Evolutionary conservation across 2,329 filamentous ascomycete genomes (phyloP), one percentile per base, ranked within the genome.

Genomic region (Botrytis tulipae): DNA sequence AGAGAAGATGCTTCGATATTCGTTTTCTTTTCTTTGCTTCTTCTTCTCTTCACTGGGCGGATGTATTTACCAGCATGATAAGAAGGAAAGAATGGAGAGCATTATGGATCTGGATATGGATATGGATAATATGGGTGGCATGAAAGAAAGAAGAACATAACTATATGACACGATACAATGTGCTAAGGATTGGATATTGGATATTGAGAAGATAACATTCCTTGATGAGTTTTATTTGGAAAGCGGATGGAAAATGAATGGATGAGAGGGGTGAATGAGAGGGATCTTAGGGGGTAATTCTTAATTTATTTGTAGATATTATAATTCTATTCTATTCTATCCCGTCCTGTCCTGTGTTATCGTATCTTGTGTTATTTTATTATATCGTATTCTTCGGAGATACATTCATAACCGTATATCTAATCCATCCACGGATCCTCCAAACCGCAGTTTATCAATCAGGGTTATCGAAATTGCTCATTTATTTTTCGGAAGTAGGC

Each of bases 301-400:
- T 29, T 67, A 40, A 67, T 67, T 37, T n/a, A 12, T 25, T 67
- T 67, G 44, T 67, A 67, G 32, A 51, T 67, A 51, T n/a, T 67
- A 51, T 14, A n/a, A 51, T 67, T 67, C 63, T 51, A 51, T 51
- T 67, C 29, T 14, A 20, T 61, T 25, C 9, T 0, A 22, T 61
- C 1, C 25, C 14, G 25, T 51, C 6, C 40, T 16, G 40, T 42
- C 4, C 10, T 51, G 25, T 14, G 10, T 12, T 51, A 6, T 51
- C 3, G 0, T 54, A n/a, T 54, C 25, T 10, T 51, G 22, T 12
- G 3, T 1, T 48, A 2, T 48, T 42, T n/a, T n/a, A n/a, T n/a
- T n/a, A n/a, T n/a, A n/a, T n/a, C n/a, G n/a, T n/a, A n/a, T n/a
- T 6, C 42, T 44, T 18, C 16, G 1, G 7, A 20, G 10, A 10